Evolutionary conservation across 768 basidiomycete species (phyloP).

Genomic region (Panaeolus papilionaceus): DNA sequence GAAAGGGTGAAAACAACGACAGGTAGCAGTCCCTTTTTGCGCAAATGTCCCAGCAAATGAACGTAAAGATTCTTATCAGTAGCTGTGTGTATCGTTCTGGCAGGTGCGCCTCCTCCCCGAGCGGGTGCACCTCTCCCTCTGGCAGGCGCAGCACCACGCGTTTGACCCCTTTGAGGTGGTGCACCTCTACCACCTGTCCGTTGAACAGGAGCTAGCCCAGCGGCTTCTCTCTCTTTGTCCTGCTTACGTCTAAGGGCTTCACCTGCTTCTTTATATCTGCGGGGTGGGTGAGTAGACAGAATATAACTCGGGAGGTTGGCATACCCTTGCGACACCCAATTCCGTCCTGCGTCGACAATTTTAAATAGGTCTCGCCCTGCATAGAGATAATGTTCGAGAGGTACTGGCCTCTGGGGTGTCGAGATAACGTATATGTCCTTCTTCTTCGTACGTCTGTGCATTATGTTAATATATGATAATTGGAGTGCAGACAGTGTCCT

Average conservation of each 20-base stretch:
- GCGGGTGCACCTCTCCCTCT: slow-evolving; percentile 40
- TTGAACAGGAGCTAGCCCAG: slow-evolving; percentile 87
- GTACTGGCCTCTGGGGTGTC: slow-evolving; percentile 94
- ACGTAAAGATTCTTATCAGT: slow-evolving; percentile 94
- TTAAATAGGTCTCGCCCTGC: slow-evolving; percentile 93
- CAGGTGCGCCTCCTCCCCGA: slow-evolving; percentile 42
- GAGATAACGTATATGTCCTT: slow-evolving; percentile 99
- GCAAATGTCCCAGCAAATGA: slow-evolving; percentile 84
- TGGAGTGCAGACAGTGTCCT: slow-evolving; percentile 33
- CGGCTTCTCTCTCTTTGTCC: slow-evolving; percentile 97
- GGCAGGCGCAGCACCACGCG: slow-evolving; percentile 54
- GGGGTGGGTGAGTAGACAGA: slow-evolving; percentile 11
- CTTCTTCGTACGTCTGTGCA: slow-evolving; percentile 90
- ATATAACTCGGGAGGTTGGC: slow-evolving; percentile 36
- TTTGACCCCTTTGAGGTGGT: slow-evolving; percentile 62
- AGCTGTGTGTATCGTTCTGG: slow-evolving; percentile 67
- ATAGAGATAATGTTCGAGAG: slow-evolving; percentile 95
- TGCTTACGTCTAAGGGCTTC: slow-evolving; percentile 93
- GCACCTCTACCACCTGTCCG: slow-evolving; percentile 83
- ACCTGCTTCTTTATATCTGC: slow-evolving; percentile 87
- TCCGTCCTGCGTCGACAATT: slow-evolving; percentile 84
- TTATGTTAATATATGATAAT: slow-evolving; percentile 15
- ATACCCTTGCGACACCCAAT: slow-evolving; percentile 77
- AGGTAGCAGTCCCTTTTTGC: slow-evolving; percentile 87
- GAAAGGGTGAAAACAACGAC: slow-evolving; percentile 98